Percentiles rank a stretch among this genome's conserved stretches.
Conservation (phyloP, 176 grass and related monocot species). For the Carex kokanica region DNA sequence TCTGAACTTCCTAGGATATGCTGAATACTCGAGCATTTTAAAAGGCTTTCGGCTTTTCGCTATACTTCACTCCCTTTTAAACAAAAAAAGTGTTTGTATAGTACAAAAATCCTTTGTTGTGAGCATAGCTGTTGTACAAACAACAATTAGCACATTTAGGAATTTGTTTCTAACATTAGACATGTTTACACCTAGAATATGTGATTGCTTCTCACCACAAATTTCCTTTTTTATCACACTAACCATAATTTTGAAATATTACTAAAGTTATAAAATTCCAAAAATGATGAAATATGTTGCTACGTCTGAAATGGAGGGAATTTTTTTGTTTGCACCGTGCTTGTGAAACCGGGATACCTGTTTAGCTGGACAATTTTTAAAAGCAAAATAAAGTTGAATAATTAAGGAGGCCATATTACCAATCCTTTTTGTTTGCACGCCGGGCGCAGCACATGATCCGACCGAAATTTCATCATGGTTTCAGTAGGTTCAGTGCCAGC, state of each 20-base stretch:
- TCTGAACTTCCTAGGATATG: neutral
- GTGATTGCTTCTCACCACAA: neutral
- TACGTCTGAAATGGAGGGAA: neutral
- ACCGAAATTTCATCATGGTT: conserved; percentile 72
- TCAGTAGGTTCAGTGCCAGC: conserved; percentile 60
- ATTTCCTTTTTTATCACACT: neutral
- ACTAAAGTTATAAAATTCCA: neutral
- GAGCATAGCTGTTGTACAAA: neutral
- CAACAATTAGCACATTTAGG: neutral
- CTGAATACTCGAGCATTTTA: neutral
- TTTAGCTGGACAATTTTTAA: neutral
- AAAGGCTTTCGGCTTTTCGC: neutral
- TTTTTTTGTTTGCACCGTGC: neutral
- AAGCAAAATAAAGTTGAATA: neutral
- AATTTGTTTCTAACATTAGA: neutral
- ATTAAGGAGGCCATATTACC: conserved; percentile 29
- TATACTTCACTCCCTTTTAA: neutral
- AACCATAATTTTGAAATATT: neutral
- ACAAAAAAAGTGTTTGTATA: neutral
- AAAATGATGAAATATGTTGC: neutral
- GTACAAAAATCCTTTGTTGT: neutral
- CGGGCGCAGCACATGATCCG: conserved; percentile 48
- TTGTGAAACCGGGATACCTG: neutral
- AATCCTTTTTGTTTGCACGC: conserved; percentile 50
- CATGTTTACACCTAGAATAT: neutral